These are phyloP conservation scores for Pyricularia sp. DNA, from an alignment of 2,329 filamentous ascomycete genomes.

Conservation along the genomic window DNA sequence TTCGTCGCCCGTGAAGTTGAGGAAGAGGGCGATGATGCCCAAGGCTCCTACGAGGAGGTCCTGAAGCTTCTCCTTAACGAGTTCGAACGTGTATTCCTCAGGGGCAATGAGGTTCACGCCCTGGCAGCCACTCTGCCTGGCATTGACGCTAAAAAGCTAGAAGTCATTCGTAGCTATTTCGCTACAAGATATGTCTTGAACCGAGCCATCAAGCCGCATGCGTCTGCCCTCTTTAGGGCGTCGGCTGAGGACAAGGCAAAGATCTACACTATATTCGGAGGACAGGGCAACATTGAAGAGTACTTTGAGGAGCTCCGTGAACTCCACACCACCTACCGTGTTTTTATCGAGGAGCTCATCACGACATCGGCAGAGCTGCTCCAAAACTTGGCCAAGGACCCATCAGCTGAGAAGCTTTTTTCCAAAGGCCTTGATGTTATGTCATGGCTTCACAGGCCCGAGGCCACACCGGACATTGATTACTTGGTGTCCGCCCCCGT, in stretches of 20 bases:
- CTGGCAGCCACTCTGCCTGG: slow-evolving; percentile 78
- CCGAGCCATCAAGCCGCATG: slow-evolving; percentile 80
- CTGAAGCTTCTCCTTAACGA: slow-evolving; percentile 89
- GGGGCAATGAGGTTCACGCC: slow-evolving; percentile 93
- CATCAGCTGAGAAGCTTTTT: slow-evolving; percentile 88
- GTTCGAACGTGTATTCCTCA: slow-evolving; percentile 90
- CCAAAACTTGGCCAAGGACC: slow-evolving; percentile 73
- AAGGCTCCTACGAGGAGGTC: slow-evolving; percentile 85
- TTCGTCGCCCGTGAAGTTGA: slow-evolving; percentile 84
- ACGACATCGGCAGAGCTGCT: slow-evolving; percentile 74
- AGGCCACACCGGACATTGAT: slow-evolving; percentile 85
- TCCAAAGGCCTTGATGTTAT: slow-evolving; percentile 94
- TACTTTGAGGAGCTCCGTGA: slow-evolving; percentile 97
- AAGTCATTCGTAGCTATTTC: slow-evolving; percentile 87
- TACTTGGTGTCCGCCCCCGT: slow-evolving; percentile 93
- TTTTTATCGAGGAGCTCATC: slow-evolving; percentile 82
- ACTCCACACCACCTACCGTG: slow-evolving; percentile 82
- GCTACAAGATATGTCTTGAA: slow-evolving; percentile 75
- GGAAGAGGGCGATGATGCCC: slow-evolving; percentile 80
- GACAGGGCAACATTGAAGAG: slow-evolving; percentile 98
- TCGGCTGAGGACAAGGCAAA: slow-evolving; percentile 74
- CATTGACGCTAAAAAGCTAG: slow-evolving; percentile 85
- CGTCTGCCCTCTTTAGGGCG: slow-evolving; percentile 85
- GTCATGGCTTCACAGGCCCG: slow-evolving; percentile 82
- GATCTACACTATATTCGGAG: slow-evolving; percentile 91